Evolutionary conservation across 805 yeast species (phyloP).

Genomic region (Schwanniomyces occidentalis): DNA sequence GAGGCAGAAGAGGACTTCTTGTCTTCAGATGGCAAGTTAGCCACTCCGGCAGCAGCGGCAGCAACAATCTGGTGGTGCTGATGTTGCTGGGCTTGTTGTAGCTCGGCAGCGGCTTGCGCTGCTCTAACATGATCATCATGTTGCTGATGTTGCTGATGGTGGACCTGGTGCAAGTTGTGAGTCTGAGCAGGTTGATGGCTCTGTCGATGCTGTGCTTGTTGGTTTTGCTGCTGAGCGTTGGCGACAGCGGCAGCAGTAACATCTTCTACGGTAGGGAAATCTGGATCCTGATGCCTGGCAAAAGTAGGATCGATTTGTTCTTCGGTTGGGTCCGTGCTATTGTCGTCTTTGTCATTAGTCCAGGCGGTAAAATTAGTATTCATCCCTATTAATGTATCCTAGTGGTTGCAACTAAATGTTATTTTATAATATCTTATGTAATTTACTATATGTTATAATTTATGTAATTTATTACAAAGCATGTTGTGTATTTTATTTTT

Average conservation of each 20-base stretch:
- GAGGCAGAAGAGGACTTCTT: slow-evolving; percentile 1
- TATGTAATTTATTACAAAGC: slow-evolving; percentile 17
- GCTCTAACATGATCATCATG: slow-evolving; percentile 11
- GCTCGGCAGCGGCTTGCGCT: slow-evolving; percentile 13
- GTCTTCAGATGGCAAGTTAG: slow-evolving; percentile 3
- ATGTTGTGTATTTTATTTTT: no score
- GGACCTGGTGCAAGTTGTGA: slow-evolving; percentile 6
- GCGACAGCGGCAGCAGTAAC: slow-evolving; percentile 19
- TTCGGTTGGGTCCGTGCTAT: slow-evolving; percentile 13
- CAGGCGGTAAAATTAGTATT: slow-evolving; percentile 23
- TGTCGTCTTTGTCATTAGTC: slow-evolving; percentile 22
- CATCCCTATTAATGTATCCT: slow-evolving; percentile 13
- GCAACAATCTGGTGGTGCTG: slow-evolving; percentile 10
- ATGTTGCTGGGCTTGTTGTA: slow-evolving; percentile 15
- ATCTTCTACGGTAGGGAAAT: slow-evolving; percentile 23
- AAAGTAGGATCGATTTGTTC: slow-evolving; percentile 34
- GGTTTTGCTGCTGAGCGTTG: slow-evolving; percentile 17
- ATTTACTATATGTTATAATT: no score
- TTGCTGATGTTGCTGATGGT: slow-evolving; percentile 11
- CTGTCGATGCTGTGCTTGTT: slow-evolving; percentile 13
- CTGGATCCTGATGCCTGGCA: slow-evolving; percentile 24
- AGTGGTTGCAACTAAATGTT: neutral
- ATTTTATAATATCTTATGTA: slow-evolving; percentile 11
- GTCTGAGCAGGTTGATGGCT: slow-evolving; percentile 5
- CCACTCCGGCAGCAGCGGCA: slow-evolving; percentile 10